Evolutionary conservation across 176 grass and related monocot genomes (phyloP).

Genomic region (Oryza glumipatula): DNA sequence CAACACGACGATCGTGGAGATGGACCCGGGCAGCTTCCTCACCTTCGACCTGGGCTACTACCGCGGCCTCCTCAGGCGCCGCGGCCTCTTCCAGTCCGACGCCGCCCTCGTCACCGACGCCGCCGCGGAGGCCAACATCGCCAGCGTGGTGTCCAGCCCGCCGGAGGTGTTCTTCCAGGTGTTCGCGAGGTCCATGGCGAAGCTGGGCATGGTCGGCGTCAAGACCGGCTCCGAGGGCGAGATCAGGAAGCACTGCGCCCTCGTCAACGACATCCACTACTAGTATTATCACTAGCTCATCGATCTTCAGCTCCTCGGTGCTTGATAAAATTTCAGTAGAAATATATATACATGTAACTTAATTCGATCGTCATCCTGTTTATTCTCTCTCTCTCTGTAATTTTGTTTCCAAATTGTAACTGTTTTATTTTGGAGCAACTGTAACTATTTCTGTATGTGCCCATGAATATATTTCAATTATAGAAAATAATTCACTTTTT

Average conservation of each 20-base stretch:
- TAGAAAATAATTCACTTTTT: background rate
- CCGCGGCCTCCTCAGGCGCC: constrained; percentile 58
- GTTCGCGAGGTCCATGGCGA: constrained; percentile 76
- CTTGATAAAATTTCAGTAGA: background rate
- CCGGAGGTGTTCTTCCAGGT: constrained; percentile 60
- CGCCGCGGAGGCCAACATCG: constrained; percentile 39
- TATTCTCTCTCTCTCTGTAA: background rate
- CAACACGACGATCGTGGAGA: constrained; percentile 78
- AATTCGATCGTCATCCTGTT: too few species aligned
- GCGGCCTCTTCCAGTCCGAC: constrained; percentile 87
- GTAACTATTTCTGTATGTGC: background rate
- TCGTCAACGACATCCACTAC: constrained; percentile 43
- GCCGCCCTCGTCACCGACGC: constrained; percentile 64
- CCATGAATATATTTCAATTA: background rate
- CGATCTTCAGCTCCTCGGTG: too few species aligned
- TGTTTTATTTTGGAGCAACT: background rate
- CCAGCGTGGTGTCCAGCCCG: constrained; percentile 29
- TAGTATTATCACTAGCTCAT: too few species aligned
- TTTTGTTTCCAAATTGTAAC: background rate
- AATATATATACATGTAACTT: background rate
- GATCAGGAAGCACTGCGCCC: constrained; percentile 75
- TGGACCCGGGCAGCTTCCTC: constrained; percentile 86
- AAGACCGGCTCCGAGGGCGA: constrained; percentile 68
- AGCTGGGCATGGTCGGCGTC: constrained; percentile 60
- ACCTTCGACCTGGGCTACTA: constrained; percentile 90